Evolutionary conservation across 345 rosid species (phyloP), one percentile per base, ranked within the genome.

Genomic region (Ceriops zippeliana): DNA sequence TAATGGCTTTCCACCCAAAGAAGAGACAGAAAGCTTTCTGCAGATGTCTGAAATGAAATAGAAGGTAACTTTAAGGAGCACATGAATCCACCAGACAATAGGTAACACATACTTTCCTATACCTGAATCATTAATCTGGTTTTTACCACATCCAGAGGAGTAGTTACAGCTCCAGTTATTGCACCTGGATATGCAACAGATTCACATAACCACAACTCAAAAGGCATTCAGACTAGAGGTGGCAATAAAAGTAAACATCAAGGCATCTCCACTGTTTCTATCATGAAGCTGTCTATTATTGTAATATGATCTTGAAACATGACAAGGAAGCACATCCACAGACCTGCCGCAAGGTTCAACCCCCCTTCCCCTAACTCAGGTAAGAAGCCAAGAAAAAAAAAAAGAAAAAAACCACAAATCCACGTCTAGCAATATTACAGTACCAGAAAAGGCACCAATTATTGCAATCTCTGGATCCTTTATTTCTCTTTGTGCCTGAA

Each of bases 111-210:
- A 4, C 34, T 17, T 51, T 42, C 20, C 28, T 8, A 47, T 81
- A 93, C 98, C 96, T 93, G 97, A 86, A 84, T 82, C 98, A 93
- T 93, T 81, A 90, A 78, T 67, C 98, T 87, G 34, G 98, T 93
- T 79, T 93, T 93, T 58, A 93, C 86, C 72, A 93, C 97, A 80
- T 93, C 98, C 10, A 90, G 96, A 3, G 98, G 98, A 70, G 96
- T 90, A 70, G 98, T 93, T 70, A 90, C 78, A 49, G 98, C 98
- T 80, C 97, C 98, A 5, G 98, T 90, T 65, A 90, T 73, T 61
- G 97, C 98, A 73, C 98, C 98, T 90, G 53, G 28, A 5, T 42
- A 42, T 1, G 49, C 49, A 42, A 42, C 49, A 42, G 1, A 42
- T 42, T 42, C 49, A 42, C 0, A 42, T 42, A 42, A 13, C 49